These are phyloP conservation scores for Cladophialophora chaetospira DNA, from an alignment of 2,329 filamentous ascomycete species.

Conservation along the genomic window DNA sequence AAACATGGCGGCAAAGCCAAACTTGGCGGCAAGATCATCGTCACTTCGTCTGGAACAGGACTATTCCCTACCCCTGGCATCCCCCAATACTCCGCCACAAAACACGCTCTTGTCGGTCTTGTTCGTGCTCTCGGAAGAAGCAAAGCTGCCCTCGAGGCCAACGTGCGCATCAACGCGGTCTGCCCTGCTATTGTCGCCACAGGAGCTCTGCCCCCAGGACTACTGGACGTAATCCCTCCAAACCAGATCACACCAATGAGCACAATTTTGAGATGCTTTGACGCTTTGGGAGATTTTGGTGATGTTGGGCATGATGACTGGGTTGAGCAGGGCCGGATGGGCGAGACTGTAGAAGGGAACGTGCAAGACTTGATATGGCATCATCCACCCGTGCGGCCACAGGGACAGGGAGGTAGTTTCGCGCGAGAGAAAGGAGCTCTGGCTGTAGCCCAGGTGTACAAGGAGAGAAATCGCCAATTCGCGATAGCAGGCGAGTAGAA, in stretches of 20 bases:
- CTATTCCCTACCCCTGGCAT: constrained; percentile 41
- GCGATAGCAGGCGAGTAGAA: too few relatives aligned
- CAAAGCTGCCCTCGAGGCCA: neutral
- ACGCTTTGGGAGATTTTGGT: constrained; percentile 3
- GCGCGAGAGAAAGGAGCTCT: too few relatives aligned
- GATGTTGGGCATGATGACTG: too few relatives aligned
- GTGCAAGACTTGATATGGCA: too few relatives aligned
- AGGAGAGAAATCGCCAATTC: too few relatives aligned
- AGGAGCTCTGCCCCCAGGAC: constrained; percentile 11
- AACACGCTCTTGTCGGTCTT: constrained; percentile 57
- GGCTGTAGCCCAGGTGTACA: too few relatives aligned
- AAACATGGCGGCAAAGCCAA: constrained; percentile 46
- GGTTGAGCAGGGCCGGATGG: too few relatives aligned
- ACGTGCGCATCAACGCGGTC: constrained; percentile 38
- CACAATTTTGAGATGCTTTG: constrained; percentile 12
- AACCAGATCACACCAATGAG: constrained; percentile 15
- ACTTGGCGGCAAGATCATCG: constrained; percentile 49
- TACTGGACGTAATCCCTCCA: neutral
- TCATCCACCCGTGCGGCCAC: too few relatives aligned
- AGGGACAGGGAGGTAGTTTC: too few relatives aligned
- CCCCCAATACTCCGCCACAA: constrained; percentile 39
- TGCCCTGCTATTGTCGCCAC: constrained; percentile 39
- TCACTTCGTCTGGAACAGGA: constrained; percentile 48
- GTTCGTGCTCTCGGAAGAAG: constrained; percentile 9
- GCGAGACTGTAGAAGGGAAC: too few relatives aligned